These are phyloP conservation scores for Phaeomoniella chlamydospora DNA, from an alignment of 2,329 filamentous ascomycete species.

Conservation along the genomic window DNA sequence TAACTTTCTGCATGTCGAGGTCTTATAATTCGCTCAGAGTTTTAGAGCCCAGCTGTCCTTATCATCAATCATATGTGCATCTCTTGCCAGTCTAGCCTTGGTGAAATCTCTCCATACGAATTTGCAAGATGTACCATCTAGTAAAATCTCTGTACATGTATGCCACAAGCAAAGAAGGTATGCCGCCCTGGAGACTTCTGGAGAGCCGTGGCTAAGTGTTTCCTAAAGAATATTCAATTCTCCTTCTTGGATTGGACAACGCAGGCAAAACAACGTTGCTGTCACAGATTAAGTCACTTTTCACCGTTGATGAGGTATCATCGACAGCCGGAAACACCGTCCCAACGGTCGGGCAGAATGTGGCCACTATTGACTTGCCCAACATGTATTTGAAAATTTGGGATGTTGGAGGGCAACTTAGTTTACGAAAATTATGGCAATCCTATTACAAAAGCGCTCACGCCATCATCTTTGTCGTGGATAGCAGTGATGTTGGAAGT, in stretches of 20 bases:
- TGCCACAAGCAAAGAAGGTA: slow-evolving; percentile 93
- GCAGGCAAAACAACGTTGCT: slow-evolving; percentile 97
- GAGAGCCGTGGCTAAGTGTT: slow-evolving; percentile 2
- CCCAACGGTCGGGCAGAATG: slow-evolving; percentile 93
- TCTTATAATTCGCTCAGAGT: too few species aligned
- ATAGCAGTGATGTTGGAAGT: slow-evolving; percentile 75
- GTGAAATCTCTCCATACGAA: too few species aligned
- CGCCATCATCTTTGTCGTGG: slow-evolving; percentile 95
- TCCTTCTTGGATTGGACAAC: slow-evolving; percentile 93
- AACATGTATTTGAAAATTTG: slow-evolving; percentile 98
- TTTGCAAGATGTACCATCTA: slow-evolving; percentile 70
- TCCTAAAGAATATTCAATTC: slow-evolving; percentile 75
- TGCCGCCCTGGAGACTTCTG: slow-evolving; percentile 7
- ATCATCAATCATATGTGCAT: too few species aligned
- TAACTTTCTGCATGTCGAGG: too few species aligned
- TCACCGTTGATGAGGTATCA: slow-evolving; percentile 31
- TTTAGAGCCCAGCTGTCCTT: too few species aligned
- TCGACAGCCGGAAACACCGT: slow-evolving; percentile 70
- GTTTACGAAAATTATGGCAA: slow-evolving; percentile 82
- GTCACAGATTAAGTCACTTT: slow-evolving; percentile 86
- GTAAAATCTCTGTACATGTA: slow-evolving; percentile 89
- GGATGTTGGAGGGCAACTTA: slow-evolving; percentile 92
- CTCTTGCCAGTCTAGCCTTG: too few species aligned
- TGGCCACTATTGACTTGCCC: slow-evolving; percentile 75
- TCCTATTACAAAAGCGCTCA: slow-evolving; percentile 90